Conservation (phyloP, 805 yeast species). For the Candida mattraensis region DNA sequence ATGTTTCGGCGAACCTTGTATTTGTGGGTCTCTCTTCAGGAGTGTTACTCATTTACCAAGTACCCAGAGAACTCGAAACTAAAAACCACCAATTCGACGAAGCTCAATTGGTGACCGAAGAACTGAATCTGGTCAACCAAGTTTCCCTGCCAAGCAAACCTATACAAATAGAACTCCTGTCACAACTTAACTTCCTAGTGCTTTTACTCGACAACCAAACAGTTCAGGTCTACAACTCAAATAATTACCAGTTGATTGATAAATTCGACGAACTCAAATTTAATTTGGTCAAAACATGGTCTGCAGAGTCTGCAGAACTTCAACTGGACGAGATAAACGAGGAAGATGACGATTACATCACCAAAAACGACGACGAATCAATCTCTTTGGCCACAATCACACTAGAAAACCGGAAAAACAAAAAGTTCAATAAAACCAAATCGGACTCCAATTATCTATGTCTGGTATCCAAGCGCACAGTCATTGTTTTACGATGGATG, state of each 20-base stretch:
- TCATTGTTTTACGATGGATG: slow-evolving; percentile 27
- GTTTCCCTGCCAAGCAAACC: slow-evolving; percentile 23
- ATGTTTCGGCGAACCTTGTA: slow-evolving; percentile 17
- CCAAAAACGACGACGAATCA: slow-evolving; percentile 26
- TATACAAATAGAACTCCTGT: slow-evolving; percentile 33
- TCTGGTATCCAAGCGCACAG: slow-evolving; percentile 23
- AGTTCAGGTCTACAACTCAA: slow-evolving; percentile 33
- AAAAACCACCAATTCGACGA: slow-evolving; percentile 1
- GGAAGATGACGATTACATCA: slow-evolving; percentile 24
- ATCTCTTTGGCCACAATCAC: slow-evolving; percentile 34
- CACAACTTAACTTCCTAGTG: slow-evolving; percentile 33
- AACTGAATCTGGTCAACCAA: slow-evolving; percentile 18
- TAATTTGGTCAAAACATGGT: slow-evolving; percentile 28
- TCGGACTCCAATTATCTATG: slow-evolving; percentile 21
- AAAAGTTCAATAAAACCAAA: slow-evolving; percentile 7
- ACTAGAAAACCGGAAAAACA: slow-evolving; percentile 9
- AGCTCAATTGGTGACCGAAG: slow-evolving; percentile 14
- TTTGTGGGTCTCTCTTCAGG: slow-evolving; percentile 25
- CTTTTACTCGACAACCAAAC: slow-evolving; percentile 30
- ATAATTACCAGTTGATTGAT: slow-evolving; percentile 31
- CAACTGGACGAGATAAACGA: slow-evolving; percentile 18
- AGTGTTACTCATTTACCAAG: slow-evolving; percentile 20
- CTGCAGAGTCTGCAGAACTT: slow-evolving; percentile 13
- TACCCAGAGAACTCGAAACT: slow-evolving; percentile 11
- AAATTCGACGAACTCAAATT: slow-evolving; percentile 35